Evolutionary conservation across 208 protist genomes (phyloP), one percentile per base, ranked within the genome.

Genomic region (Wallacemonas rigidus): DNA sequence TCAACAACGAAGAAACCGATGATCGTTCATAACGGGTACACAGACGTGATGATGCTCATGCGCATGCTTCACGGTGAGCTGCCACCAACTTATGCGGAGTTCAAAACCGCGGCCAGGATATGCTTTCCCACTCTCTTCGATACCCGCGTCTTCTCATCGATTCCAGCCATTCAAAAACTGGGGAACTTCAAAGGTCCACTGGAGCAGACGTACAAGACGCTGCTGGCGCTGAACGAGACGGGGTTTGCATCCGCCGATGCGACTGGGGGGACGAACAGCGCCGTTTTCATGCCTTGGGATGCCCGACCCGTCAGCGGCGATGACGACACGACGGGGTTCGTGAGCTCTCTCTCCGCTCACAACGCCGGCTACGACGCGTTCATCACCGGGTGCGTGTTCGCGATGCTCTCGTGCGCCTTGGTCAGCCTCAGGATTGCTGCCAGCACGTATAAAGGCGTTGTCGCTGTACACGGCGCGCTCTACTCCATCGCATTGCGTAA

Each of bases 101-200:
- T 94, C 69, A 91, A 94, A 71, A 39, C 36, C 0, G 1, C 73
- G 51, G 69, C 82, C 69, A 80, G 71, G 9, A 73, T 63, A 0
- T 75, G 82, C 43, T 89, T 94, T 61, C 89, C 89, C 0, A 58
- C 70, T 9, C 67, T 94, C 39, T 94, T 83, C 53, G 89, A 94
- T 69, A 91, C 89, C 44, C 81, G 86, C 54, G 63, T 83, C 1
- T 63, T 94, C n/a, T 72, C 76, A 8, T 84, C 77, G 62, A 67
- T 74, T 0, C 79, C 75, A 1, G 67, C 76, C 11, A 55, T 91
- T 55, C 84, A 90, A 48, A 12, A 76, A 11, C 60, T 86, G 5
- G 71, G 67, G 40, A 77, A 80, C 61, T 63, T 91, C 41, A 82
- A 76, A 1, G 85, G 85, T 1, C 53, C 63, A 44, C 56, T 94